A percentile compares a stretch with the other conserved stretches of the same genome.
These are phyloP conservation scores for Botrytis pseudocinerea DNA, from an alignment of 2,329 filamentous ascomycete species.

Conservation along the genomic window DNA sequence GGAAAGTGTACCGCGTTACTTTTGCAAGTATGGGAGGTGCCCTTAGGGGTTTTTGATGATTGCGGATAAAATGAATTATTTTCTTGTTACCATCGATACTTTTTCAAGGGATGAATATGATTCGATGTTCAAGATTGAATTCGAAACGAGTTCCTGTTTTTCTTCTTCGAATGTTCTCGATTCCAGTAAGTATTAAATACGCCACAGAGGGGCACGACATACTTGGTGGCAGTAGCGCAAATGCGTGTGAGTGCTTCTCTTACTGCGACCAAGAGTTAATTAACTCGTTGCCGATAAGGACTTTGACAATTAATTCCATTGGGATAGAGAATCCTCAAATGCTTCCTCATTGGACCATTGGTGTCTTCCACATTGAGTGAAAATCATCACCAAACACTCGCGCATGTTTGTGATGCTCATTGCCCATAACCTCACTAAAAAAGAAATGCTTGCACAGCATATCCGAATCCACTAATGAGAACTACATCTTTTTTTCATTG, in stretches of 20 bases:
- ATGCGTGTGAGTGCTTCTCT: background rate
- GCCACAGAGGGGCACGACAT: background rate
- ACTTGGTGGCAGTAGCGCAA: background rate
- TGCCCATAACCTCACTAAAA: background rate
- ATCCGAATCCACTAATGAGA: background rate
- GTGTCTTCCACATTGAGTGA: background rate
- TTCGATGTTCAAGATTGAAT: background rate
- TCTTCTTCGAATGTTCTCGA: background rate
- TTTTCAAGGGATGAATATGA: background rate
- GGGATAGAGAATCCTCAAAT: background rate
- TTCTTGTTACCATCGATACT: background rate
- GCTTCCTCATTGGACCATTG: background rate
- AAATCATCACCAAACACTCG: background rate
- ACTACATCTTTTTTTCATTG: background rate
- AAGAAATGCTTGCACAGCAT: background rate
- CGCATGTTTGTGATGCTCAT: background rate
- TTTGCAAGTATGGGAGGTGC: background rate
- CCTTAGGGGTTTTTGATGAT: constrained; percentile 3
- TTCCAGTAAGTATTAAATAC: background rate
- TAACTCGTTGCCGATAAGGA: background rate
- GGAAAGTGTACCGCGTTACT: background rate
- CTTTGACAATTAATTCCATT: background rate
- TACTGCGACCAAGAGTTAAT: background rate
- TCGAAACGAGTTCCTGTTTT: background rate
- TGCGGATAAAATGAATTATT: background rate